Percentiles rank a stretch among this genome's conserved stretches.
These are phyloP conservation scores for Coelastrella sp. DNA, from an alignment of 139 green algal species.

Conservation along the genomic window DNA sequence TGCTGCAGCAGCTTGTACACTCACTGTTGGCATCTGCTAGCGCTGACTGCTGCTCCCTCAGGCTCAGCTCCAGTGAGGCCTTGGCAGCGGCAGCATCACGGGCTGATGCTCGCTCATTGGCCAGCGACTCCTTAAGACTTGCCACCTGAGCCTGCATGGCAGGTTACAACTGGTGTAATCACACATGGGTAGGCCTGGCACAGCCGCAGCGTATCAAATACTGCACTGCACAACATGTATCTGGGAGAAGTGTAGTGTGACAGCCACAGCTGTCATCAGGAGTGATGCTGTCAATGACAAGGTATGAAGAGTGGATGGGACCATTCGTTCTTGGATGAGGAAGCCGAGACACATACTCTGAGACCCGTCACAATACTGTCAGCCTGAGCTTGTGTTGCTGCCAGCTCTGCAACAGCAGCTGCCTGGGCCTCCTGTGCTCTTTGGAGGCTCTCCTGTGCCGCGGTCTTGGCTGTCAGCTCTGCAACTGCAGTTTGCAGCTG, in stretches of 20 bases:
- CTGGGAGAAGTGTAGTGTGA: too few species aligned
- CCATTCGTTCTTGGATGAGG: too few species aligned
- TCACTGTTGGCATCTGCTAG: background rate
- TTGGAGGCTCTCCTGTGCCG: background rate
- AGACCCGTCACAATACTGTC: background rate
- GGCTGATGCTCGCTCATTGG: background rate
- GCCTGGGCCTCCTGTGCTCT: background rate
- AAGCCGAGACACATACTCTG: background rate
- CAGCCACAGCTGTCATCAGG: too few species aligned
- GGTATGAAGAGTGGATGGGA: too few species aligned
- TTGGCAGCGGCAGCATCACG: background rate
- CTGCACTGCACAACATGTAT: too few species aligned
- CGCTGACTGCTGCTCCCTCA: slow-evolving; percentile 13
- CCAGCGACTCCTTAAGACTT: background rate
- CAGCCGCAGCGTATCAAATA: too few species aligned
- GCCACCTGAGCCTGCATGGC: background rate
- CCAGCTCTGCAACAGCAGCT: background rate
- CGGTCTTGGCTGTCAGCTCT: background rate
- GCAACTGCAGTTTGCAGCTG: background rate
- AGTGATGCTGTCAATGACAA: too few species aligned
- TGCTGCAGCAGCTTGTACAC: background rate
- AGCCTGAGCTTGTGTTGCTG: background rate
- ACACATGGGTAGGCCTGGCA: too few species aligned
- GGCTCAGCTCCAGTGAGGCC: background rate
- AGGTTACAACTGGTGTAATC: too few species aligned